These are phyloP conservation scores for Immersiella caudata DNA, from an alignment of 495 filamentous ascomycete genomes.

Conservation along the genomic window DNA sequence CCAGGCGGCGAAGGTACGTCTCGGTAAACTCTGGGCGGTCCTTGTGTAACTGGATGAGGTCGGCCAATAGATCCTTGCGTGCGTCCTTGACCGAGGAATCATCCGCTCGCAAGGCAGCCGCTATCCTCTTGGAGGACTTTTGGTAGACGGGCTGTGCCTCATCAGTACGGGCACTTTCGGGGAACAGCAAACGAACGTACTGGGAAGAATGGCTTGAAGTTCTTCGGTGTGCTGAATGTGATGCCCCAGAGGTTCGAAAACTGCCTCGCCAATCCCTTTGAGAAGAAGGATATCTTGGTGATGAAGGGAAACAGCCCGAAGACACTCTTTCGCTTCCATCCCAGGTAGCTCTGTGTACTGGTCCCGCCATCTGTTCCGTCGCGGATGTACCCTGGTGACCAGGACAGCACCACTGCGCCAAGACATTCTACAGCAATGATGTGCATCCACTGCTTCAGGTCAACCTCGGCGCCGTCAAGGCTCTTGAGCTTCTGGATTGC, in stretches of 20 bases:
- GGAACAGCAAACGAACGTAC: conserved; percentile 20
- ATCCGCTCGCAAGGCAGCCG: conserved; percentile 19
- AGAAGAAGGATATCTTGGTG: conserved; percentile 24
- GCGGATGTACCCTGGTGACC: conserved; percentile 44
- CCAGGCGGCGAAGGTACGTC: conserved; percentile 46
- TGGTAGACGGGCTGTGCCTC: conserved; percentile 33
- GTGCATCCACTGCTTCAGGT: conserved; percentile 49
- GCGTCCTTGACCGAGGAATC: not conserved
- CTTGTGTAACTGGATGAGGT: conserved; percentile 43
- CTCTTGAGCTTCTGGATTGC: conserved; percentile 31
- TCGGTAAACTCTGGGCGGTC: conserved; percentile 41
- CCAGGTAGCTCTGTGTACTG: conserved; percentile 37
- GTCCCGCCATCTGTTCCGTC: conserved; percentile 41
- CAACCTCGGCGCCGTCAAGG: conserved; percentile 36
- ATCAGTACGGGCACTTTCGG: not conserved
- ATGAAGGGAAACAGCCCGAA: conserved; percentile 41
- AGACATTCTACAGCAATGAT: conserved; percentile 47
- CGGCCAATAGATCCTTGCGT: conserved; percentile 36
- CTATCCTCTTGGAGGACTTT: conserved; percentile 32
- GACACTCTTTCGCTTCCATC: conserved; percentile 42
- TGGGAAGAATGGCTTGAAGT: conserved; percentile 43
- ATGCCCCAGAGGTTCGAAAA: conserved; percentile 36
- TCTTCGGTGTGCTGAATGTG: conserved; percentile 34
- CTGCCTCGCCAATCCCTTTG: conserved; percentile 22
- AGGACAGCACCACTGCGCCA: conserved; percentile 44